Evolutionary conservation across 176 grass and related monocot genomes (phyloP).

Genomic region (Paspalum vaginatum): DNA sequence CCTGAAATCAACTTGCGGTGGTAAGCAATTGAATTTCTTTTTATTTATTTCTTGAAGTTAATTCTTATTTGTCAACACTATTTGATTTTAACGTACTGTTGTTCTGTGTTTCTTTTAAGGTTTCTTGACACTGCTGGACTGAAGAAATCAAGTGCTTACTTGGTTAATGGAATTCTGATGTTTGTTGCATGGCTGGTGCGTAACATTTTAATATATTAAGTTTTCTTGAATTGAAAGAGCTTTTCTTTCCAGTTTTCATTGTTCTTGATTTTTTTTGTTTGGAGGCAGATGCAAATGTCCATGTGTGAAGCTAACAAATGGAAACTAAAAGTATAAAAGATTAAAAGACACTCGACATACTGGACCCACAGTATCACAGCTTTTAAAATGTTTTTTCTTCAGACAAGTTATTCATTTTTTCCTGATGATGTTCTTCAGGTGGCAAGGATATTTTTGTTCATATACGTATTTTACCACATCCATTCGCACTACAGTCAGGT

Average conservation of each 20-base stretch:
- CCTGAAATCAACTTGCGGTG: conserved; percentile 91
- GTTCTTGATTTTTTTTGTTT: neutral
- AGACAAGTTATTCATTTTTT: too few species aligned
- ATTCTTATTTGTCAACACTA: neutral
- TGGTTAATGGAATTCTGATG: conserved; percentile 86
- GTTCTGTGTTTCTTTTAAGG: conserved; percentile 58
- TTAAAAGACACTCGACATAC: neutral
- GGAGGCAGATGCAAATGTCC: conserved; percentile 6
- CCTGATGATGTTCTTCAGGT: conserved; percentile 55
- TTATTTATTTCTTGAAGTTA: neutral
- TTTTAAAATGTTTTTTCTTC: too few species aligned
- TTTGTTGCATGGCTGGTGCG: conserved; percentile 89
- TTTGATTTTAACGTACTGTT: conserved; percentile 39
- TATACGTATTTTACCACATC: conserved; percentile 91
- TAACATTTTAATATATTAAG: conserved; percentile 15
- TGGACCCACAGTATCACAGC: neutral
- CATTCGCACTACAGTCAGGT: conserved; percentile 92
- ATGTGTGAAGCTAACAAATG: neutral
- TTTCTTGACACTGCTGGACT: conserved; percentile 94
- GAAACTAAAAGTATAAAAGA: too few species aligned
- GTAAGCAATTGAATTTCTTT: conserved; percentile 48
- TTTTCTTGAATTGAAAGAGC: neutral
- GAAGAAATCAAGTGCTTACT: conserved; percentile 83
- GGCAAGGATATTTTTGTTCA: conserved; percentile 91
- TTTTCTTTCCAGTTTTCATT: conserved; percentile 1